Percentiles rank a stretch among this genome's conserved stretches.
phyloP scores from a whole-genome alignment of 2,329 filamentous ascomycete genomes.

The Lizonia empirigonia region DNA sequence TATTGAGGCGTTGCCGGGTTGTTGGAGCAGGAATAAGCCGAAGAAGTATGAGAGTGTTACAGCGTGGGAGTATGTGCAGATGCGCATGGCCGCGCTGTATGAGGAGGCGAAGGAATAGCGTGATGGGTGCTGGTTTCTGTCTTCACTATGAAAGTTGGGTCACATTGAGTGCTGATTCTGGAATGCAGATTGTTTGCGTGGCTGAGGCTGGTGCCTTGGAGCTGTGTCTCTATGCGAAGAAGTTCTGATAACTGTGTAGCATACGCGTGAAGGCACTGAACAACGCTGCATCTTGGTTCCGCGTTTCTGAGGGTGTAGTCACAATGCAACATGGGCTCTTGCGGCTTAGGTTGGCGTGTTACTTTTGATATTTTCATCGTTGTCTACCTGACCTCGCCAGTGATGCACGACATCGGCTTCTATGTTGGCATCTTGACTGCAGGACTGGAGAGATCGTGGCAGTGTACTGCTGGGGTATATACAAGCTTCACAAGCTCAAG shows the following conservation, averaged over 20 bases:
- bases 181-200: too few relatives aligned
- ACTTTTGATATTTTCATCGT: not conserved
- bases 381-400: constrained; percentile 2
- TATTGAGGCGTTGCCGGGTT: constrained; percentile 46
- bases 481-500: constrained; percentile 12
- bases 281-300: too few relatives aligned
- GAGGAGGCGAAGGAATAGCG: not conserved
- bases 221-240: not conserved
- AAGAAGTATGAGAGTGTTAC: constrained; percentile 50
- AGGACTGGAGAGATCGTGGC: constrained; percentile 5
- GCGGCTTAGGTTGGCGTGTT: not conserved
- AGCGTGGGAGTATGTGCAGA: constrained; percentile 43
- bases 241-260: not conserved
- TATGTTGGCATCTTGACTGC: constrained; percentile 1
- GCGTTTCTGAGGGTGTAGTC: not conserved
- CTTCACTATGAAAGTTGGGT: not conserved
- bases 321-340: not conserved
- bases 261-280: not conserved
- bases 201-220: too few relatives aligned
- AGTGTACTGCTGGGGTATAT: constrained; percentile 16
- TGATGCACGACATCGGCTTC: not conserved
- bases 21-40: constrained; percentile 36
- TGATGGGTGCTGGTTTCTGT: not conserved
- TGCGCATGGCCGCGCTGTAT: constrained; percentile 30
- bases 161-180: too few relatives aligned